Percentiles rank a stretch among this genome's conserved stretches.
Conservation (phyloP, 2,329 filamentous ascomycete species). For the Westerdykella aurantiaca region DNA sequence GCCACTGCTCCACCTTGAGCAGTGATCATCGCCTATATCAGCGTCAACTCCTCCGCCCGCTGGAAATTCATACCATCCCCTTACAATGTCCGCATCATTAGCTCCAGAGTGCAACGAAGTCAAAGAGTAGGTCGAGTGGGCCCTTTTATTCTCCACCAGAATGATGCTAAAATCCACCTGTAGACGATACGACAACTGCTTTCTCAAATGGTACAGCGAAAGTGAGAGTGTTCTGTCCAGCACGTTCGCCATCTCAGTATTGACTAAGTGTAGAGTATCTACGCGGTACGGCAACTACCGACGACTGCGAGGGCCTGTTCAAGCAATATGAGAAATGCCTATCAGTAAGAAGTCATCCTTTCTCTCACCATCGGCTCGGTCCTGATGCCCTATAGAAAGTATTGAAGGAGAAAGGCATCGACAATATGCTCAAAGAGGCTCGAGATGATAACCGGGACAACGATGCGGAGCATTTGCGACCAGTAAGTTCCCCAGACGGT, state of each 20-base stretch:
- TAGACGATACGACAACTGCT: constrained; percentile 93
- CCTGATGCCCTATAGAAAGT: constrained; percentile 55
- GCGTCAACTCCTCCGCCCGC: background rate
- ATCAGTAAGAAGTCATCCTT: constrained; percentile 51
- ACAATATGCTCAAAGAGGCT: constrained; percentile 87
- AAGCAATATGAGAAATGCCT: constrained; percentile 84
- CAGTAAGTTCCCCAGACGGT: constrained; percentile 13
- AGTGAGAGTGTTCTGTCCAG: constrained; percentile 54
- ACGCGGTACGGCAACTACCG: constrained; percentile 71
- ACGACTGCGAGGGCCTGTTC: constrained; percentile 83
- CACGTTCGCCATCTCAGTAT: constrained; percentile 2
- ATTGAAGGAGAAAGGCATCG: constrained; percentile 83
- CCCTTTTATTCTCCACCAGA: background rate
- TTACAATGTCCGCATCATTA: constrained; percentile 81
- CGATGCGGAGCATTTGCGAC: constrained; percentile 61
- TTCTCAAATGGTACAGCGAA: constrained; percentile 98
- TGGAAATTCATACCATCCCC: background rate
- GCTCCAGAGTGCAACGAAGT: constrained; percentile 92
- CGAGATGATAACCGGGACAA: constrained; percentile 85
- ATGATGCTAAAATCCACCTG: background rate
- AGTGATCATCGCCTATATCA: background rate
- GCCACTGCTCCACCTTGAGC: background rate
- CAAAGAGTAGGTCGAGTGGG: constrained; percentile 66
- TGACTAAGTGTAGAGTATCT: constrained; percentile 62
- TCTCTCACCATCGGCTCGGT: background rate